phyloP scores from a whole-genome alignment of 2,329 filamentous ascomycete genomes.

The Nothophoma quercina region DNA sequence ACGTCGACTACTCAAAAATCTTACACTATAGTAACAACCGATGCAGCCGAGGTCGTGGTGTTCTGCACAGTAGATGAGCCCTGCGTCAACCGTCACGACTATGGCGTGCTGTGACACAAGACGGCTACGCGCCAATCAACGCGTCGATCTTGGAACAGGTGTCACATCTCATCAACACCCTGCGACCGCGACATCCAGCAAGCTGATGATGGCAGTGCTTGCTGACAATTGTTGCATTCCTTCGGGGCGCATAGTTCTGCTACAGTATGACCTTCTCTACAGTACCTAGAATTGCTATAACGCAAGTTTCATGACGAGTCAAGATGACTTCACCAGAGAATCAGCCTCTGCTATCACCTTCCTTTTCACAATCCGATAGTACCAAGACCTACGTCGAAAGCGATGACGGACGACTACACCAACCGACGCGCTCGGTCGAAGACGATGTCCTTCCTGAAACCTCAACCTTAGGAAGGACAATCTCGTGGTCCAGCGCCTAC shows the following conservation, averaged over 20 bases:
- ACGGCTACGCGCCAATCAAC: slow-evolving; percentile 8
- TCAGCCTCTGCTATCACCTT: slow-evolving; percentile 34
- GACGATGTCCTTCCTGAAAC: slow-evolving; percentile 68
- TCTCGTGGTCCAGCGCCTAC: slow-evolving; percentile 70
- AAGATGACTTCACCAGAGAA: slow-evolving; percentile 25
- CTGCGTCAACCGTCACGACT: slow-evolving; percentile 6
- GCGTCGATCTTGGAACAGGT: slow-evolving; percentile 4
- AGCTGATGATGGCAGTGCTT: slow-evolving; percentile 25
- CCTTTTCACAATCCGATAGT: slow-evolving; percentile 24
- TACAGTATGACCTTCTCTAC: neutral
- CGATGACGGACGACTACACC: slow-evolving; percentile 25
- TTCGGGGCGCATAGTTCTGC: neutral
- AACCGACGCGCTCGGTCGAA: slow-evolving; percentile 53
- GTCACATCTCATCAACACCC: slow-evolving; percentile 4
- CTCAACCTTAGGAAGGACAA: slow-evolving; percentile 64
- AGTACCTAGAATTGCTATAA: neutral
- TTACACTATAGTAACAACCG: neutral
- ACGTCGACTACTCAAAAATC: too few species aligned
- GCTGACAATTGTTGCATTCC: slow-evolving; percentile 36
- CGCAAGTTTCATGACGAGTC: neutral
- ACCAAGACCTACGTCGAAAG: slow-evolving; percentile 24
- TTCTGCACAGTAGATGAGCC: neutral
- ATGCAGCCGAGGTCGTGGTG: neutral
- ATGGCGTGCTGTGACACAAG: slow-evolving; percentile 17
- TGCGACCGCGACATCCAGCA: slow-evolving; percentile 10